phyloP scores from a whole-genome alignment of 345 rosid species.

The Draba incana region DNA sequence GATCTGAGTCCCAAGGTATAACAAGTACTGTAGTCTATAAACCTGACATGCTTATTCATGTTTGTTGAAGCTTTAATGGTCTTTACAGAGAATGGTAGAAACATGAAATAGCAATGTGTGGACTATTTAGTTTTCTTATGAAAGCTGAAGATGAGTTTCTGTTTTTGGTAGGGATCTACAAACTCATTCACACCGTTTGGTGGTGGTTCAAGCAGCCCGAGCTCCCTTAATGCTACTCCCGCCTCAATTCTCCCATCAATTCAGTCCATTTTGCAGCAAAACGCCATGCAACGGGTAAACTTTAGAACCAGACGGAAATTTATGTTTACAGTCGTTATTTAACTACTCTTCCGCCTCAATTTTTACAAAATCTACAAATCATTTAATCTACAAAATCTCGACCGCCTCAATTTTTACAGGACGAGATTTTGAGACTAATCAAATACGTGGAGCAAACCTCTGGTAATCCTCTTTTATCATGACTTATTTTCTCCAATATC shows the following conservation, averaged over 20 bases:
- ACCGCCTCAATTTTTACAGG: constrained; percentile 55
- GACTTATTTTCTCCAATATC: not conserved
- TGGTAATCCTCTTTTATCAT: constrained; percentile 47
- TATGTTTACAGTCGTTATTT: not conserved
- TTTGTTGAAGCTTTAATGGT: constrained; percentile 18
- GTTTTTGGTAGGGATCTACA: constrained; percentile 57
- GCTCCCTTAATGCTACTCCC: constrained; percentile 50
- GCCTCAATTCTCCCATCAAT: constrained; percentile 68
- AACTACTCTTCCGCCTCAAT: not conserved
- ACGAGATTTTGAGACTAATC: constrained; percentile 83
- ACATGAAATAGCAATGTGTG: constrained; percentile 4
- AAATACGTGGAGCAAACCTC: constrained; percentile 76
- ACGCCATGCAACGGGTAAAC: constrained; percentile 72
- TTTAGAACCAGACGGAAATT: not conserved
- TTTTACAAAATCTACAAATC: no score
- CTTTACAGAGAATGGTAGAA: constrained; percentile 15
- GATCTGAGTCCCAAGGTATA: constrained; percentile 90
- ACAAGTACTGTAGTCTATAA: constrained; percentile 23
- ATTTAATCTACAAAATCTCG: no score
- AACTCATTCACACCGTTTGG: constrained; percentile 51
- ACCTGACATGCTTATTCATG: not conserved
- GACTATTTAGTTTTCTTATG: constrained; percentile 7
- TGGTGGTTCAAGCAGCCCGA: constrained; percentile 56
- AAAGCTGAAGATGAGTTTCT: constrained; percentile 22
- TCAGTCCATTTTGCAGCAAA: constrained; percentile 85